These are phyloP conservation scores for Cystobasidium tubakii DNA, from an alignment of 768 basidiomycete genomes.

Conservation along the genomic window DNA sequence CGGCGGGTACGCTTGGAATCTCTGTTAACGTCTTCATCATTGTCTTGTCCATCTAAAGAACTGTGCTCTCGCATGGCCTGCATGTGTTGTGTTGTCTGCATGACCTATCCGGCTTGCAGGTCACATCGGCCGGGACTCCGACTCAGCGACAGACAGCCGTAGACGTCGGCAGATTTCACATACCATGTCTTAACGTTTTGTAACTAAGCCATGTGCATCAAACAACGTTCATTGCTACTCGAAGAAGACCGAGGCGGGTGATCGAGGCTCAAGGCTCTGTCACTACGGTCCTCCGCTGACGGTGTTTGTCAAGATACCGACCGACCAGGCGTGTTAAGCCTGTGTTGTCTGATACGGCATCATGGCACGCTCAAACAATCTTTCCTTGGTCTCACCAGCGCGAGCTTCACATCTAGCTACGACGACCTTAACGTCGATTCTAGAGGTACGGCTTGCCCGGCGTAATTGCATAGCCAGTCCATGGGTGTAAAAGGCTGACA, in stretches of 20 bases:
- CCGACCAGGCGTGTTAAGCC: too few species aligned
- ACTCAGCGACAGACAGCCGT: not conserved
- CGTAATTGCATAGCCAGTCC: not conserved
- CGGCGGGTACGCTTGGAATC: not conserved
- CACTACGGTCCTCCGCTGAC: not conserved
- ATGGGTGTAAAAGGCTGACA: not conserved
- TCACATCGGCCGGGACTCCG: not conserved
- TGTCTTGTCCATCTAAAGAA: not conserved
- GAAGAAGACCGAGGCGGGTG: too few species aligned
- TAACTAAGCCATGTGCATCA: too few species aligned
- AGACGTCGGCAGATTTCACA: not conserved
- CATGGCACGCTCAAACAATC: not conserved
- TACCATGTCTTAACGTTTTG: not conserved
- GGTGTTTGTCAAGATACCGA: too few species aligned
- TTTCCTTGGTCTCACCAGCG: constrained; percentile 18
- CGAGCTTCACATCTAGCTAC: constrained; percentile 38
- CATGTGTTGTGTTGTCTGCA: not conserved
- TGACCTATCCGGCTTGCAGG: not conserved
- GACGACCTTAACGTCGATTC: constrained; percentile 35
- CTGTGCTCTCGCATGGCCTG: not conserved
- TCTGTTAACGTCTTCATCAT: not conserved
- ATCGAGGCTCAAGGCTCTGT: not conserved
- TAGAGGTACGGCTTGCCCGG: constrained; percentile 27
- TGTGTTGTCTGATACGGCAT: not conserved
- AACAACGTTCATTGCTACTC: too few species aligned